Evolutionary conservation across 768 basidiomycete species (phyloP).

Genomic region (Tylopilus plumbeoviolaceoides): DNA sequence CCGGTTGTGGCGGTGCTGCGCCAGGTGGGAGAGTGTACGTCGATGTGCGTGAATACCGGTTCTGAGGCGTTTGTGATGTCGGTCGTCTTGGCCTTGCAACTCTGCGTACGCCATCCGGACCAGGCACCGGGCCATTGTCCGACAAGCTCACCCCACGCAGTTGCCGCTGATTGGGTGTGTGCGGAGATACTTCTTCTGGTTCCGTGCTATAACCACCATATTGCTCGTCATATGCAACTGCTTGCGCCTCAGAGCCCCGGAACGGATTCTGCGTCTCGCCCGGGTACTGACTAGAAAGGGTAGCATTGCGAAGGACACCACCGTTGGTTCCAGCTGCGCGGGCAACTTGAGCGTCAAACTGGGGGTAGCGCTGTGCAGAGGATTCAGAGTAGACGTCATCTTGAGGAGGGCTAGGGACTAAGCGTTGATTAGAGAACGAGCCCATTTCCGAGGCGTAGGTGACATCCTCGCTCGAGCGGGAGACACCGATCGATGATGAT

Average conservation of each 20-base stretch:
- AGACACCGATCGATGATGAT: slow-evolving; percentile 39
- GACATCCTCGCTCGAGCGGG: slow-evolving; percentile 43
- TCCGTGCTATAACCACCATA: slow-evolving; percentile 32
- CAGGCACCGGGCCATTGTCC: slow-evolving; percentile 82
- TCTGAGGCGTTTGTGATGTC: slow-evolving; percentile 57
- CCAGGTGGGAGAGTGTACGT: slow-evolving; percentile 65
- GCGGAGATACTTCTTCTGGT: slow-evolving; percentile 33
- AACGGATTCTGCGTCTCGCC: slow-evolving; percentile 57
- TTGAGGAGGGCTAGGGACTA: slow-evolving; percentile 36
- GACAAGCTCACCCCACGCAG: slow-evolving; percentile 71
- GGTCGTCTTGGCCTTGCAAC: slow-evolving; percentile 68
- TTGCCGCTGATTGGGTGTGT: slow-evolving; percentile 13
- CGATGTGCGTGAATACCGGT: slow-evolving; percentile 68
- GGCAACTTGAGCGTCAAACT: slow-evolving; percentile 40
- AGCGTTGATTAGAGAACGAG: slow-evolving; percentile 41
- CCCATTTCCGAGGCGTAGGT: slow-evolving; percentile 33
- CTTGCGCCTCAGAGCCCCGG: slow-evolving; percentile 43
- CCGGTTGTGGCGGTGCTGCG: slow-evolving; percentile 60
- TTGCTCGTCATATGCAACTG: slow-evolving; percentile 38
- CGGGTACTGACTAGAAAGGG: slow-evolving; percentile 36
- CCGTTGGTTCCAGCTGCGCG: slow-evolving; percentile 36
- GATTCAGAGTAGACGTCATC: slow-evolving; percentile 26
- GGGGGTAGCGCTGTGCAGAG: slow-evolving; percentile 20
- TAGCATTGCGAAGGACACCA: slow-evolving; percentile 38
- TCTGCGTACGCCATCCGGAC: slow-evolving; percentile 72